Evolutionary conservation across 768 basidiomycete species (phyloP).

Genomic region (Lactifluus hygrophoroides): DNA sequence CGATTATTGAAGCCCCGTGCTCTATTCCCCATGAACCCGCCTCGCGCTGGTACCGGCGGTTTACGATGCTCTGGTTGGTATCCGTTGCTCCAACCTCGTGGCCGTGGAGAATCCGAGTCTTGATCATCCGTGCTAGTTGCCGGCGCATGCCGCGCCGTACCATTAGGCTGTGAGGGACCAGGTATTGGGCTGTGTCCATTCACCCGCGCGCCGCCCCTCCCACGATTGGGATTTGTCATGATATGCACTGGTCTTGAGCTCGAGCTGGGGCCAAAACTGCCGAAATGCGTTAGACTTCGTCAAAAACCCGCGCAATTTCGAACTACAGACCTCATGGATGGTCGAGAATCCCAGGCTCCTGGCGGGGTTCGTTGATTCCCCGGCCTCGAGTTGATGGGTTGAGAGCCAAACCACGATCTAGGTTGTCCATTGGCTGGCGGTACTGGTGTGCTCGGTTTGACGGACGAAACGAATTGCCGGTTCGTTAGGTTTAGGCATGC

Average conservation of each 20-base stretch:
- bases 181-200: slow-evolving; percentile 20
- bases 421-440: slow-evolving; percentile 42
- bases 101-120: slow-evolving; percentile 18
- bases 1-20: slow-evolving; percentile 27
- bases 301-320: not conserved
- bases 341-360: slow-evolving; percentile 56
- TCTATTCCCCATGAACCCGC: slow-evolving; percentile 23
- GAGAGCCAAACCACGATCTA: slow-evolving; percentile 59
- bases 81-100: not conserved
- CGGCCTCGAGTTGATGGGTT: slow-evolving; percentile 48
- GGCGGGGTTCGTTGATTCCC: slow-evolving; percentile 46
- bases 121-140: slow-evolving; percentile 8
- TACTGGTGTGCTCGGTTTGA: slow-evolving; percentile 48
- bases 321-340: slow-evolving; percentile 27
- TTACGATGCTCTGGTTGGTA: slow-evolving; percentile 7
- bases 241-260: slow-evolving; percentile 46
- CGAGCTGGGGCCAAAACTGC: slow-evolving; percentile 25
- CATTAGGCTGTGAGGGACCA: slow-evolving; percentile 22
- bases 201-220: slow-evolving; percentile 27
- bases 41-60: slow-evolving; percentile 20
- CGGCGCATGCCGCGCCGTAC: not conserved
- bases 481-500: slow-evolving; percentile 83
- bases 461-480: slow-evolving; percentile 77
- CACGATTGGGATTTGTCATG: slow-evolving; percentile 69
- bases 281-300: not conserved